These are phyloP conservation scores for Teratosphaeria gauchensis DNA, from an alignment of 2,329 filamentous ascomycete species.

Conservation along the genomic window DNA sequence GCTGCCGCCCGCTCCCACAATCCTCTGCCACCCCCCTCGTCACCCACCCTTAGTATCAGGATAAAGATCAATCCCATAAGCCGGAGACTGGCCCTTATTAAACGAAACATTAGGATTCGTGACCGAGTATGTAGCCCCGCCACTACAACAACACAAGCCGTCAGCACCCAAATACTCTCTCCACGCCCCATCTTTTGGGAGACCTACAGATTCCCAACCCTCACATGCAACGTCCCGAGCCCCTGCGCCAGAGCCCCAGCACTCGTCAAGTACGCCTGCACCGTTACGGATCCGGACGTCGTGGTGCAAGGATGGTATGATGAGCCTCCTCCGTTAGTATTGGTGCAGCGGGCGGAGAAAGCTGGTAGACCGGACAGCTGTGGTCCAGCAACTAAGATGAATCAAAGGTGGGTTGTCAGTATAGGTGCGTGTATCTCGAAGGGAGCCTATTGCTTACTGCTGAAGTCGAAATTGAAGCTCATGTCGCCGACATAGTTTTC, in stretches of 20 bases:
- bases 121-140: background rate
- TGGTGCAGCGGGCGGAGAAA: slow-evolving; percentile 38
- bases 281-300: slow-evolving; percentile 22
- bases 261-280: background rate
- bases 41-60: background rate
- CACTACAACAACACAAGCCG: background rate
- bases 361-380: background rate
- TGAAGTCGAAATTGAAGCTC: background rate
- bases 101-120: background rate
- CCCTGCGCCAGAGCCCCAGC: background rate
- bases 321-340: slow-evolving; percentile 56
- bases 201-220: background rate
- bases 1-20: too few relatives aligned
- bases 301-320: slow-evolving; percentile 74
- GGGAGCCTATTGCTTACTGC: background rate
- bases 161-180: background rate
- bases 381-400: too few relatives aligned
- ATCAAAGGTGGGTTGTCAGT: too few relatives aligned
- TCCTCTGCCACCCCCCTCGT: too few relatives aligned
- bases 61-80: background rate
- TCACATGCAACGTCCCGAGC: background rate
- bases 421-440: too few relatives aligned
- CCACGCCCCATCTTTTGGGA: background rate
- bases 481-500: background rate
- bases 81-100: background rate